Base-by-base conservation (phyloP, 257 asterid species). In the Cinchona pubescens region DNA sequence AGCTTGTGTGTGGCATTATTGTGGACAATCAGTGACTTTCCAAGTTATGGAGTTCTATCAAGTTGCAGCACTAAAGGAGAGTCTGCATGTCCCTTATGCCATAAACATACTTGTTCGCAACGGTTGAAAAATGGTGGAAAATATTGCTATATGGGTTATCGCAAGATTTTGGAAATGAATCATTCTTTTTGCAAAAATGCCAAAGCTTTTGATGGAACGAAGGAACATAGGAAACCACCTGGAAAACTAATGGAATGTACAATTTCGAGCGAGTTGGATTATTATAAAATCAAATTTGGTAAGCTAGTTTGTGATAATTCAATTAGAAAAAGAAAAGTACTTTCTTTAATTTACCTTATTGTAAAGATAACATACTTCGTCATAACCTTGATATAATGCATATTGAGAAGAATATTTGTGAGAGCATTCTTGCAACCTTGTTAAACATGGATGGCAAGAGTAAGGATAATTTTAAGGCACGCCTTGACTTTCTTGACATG, bases 301-400 rank as follows among this genome's bases (percentile, higher is more conserved):
- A 11, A 25, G 10, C 0, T 10, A 59, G 65, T n/a, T 12, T 0
- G 65, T 59, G 29, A 59, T 10, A 11, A 37, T 21, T 13, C 30
- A 67, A 60, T 43, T 81, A 64, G 73, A 76, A 74, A 5, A 82
- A 78, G 32, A 40, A 15, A 7, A 78, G 72, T 13, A 69, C 70
- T 1, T 70, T 78, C 35, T 78, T 74, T 64, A 37, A 78, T 30
- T 45, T 82, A 34, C 75, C 77, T 0, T 82, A 70, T 71, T 63
- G 68, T 78, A 35, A 32, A 27, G 34, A 59, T 1, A 65, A 59
- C 2, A 8, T 49, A 16, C 6, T 70, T 8, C 65, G 61, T 0
- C 85, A 77, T 16, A 63, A 71, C 60, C 69, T 77, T 46, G 81
- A 76, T 12, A 1, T 70, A 0, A 69, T 69, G 79, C 79, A 73